Conservation (phyloP, 768 basidiomycete species). For the Agrocybe chaxingu region DNA sequence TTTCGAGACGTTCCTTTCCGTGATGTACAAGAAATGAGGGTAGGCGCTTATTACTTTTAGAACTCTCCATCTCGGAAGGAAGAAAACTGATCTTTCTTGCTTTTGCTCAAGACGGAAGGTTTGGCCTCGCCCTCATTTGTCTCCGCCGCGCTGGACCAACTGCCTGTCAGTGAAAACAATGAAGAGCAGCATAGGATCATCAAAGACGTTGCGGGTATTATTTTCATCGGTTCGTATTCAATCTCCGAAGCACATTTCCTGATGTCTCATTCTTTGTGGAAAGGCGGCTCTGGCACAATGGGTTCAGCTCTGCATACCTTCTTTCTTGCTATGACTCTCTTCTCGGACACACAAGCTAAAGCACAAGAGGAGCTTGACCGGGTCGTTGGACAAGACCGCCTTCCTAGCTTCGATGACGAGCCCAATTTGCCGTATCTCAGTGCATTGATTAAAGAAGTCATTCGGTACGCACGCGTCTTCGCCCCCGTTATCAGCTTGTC, state of each 20-base stretch:
- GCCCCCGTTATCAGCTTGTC: background rate
- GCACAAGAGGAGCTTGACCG: constrained; percentile 39
- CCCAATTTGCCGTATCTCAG: constrained; percentile 34
- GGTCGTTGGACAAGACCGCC: constrained; percentile 31
- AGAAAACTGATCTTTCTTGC: background rate
- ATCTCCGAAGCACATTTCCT: constrained; percentile 3
- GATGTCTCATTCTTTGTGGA: background rate
- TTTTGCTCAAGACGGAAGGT: constrained; percentile 7
- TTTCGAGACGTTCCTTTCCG: constrained; percentile 34
- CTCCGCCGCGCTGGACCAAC: constrained; percentile 12
- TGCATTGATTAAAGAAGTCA: constrained; percentile 34
- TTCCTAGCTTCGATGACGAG: constrained; percentile 36
- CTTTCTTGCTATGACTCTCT: constrained; percentile 35
- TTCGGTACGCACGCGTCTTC: constrained; percentile 11
- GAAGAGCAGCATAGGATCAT: constrained; percentile 13
- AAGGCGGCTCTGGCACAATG: constrained; percentile 23
- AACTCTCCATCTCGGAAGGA: background rate
- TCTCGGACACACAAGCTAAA: constrained; percentile 34
- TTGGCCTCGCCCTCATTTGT: constrained; percentile 13
- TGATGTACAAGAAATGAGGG: constrained; percentile 13
- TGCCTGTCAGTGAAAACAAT: background rate
- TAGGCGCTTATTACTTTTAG: background rate
- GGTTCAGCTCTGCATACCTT: constrained; percentile 27
- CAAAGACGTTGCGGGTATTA: constrained; percentile 33
- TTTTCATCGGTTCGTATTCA: constrained; percentile 21